These are phyloP conservation scores for Mollisia scopiformis DNA, from an alignment of 2,329 filamentous ascomycete genomes.

Conservation along the genomic window DNA sequence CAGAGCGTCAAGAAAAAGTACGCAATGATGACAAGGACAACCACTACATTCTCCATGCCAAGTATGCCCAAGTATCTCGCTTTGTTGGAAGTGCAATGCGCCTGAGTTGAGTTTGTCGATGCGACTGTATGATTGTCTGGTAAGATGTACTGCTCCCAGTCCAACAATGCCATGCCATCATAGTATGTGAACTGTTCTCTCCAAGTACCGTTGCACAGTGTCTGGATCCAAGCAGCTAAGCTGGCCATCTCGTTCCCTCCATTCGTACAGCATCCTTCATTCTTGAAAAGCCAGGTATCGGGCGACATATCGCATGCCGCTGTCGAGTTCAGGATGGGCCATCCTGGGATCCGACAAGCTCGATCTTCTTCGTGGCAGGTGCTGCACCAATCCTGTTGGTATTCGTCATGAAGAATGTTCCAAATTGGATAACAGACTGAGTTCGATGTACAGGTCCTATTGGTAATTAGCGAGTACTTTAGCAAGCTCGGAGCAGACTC, in stretches of 20 bases:
- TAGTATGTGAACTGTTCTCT: not conserved
- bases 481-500: not conserved
- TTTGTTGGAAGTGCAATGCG: not conserved
- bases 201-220: not conserved
- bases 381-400: slow-evolving; percentile 7
- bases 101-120: not conserved
- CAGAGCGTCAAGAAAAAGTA: not conserved
- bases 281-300: slow-evolving; percentile 1
- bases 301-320: not conserved
- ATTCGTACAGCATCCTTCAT: not conserved
- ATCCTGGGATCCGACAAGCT: slow-evolving; percentile 7
- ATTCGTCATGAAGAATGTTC: not conserved
- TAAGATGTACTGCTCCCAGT: slow-evolving; percentile 2
- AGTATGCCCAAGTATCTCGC: not conserved
- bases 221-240: not conserved
- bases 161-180: not conserved
- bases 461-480: not conserved
- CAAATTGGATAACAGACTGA: not conserved
- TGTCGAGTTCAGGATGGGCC: slow-evolving; percentile 6
- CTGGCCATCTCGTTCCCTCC: not conserved
- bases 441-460: not conserved
- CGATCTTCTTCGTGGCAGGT: not conserved
- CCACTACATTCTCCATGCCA: not conserved
- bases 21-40: not conserved
- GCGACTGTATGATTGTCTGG: slow-evolving; percentile 3